phyloP scores from a whole-genome alignment of 2,329 filamentous ascomycete genomes.

The Didymella glomerata region DNA sequence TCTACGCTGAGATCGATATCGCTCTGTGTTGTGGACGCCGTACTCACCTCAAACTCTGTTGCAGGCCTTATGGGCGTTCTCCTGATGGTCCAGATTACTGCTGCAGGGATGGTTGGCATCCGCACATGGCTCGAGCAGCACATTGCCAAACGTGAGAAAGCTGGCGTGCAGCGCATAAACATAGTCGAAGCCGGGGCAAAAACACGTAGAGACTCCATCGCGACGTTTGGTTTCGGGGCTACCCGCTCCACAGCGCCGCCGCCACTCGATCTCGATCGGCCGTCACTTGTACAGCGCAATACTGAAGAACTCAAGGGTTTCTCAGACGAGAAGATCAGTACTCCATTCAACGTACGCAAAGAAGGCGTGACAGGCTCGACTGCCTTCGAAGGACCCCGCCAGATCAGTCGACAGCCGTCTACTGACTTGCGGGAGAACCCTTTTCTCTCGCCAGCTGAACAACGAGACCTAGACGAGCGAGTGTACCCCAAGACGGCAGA shows the following conservation, averaged over 20 bases:
- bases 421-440: slow-evolving; percentile 6
- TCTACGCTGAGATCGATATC: slow-evolving; percentile 34
- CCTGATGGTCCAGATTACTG: slow-evolving; percentile 35
- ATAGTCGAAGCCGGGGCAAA: slow-evolving; percentile 8
- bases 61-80: slow-evolving; percentile 28
- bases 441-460: slow-evolving; percentile 15
- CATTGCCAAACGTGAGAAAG: slow-evolving; percentile 30
- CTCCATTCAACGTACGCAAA: slow-evolving; percentile 35
- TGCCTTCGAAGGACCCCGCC: slow-evolving; percentile 2
- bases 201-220: slow-evolving; percentile 25
- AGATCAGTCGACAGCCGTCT: slow-evolving; percentile 8
- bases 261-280: slow-evolving; percentile 16
- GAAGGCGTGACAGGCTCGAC: slow-evolving; percentile 23
- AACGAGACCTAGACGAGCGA: slow-evolving; percentile 7
- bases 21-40: slow-evolving; percentile 40
- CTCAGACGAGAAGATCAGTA: slow-evolving; percentile 34
- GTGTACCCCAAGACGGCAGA: slow-evolving; percentile 23
- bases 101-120: slow-evolving; percentile 31
- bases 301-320: slow-evolving; percentile 31
- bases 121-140: slow-evolving; percentile 39
- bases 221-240: slow-evolving; percentile 35
- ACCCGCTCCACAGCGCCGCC: slow-evolving; percentile 21
- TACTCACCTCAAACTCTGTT: slow-evolving; percentile 30
- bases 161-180: background rate
- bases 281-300: slow-evolving; percentile 17